Evolutionary conservation across 345 rosid species (phyloP).

Genomic region (Hevea brasiliensis): DNA sequence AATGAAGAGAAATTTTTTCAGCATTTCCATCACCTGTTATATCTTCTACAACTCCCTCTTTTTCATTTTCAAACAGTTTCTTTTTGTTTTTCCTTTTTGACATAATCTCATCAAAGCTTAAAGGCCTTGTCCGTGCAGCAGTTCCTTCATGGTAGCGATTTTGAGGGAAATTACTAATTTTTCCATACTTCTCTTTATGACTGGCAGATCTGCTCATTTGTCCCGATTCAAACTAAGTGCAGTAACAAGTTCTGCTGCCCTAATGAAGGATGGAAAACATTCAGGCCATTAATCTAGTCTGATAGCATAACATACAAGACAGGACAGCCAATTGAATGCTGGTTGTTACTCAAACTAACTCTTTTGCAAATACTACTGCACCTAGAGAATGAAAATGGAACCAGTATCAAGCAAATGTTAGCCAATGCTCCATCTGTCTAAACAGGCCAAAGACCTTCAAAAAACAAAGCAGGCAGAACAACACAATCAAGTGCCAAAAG

Average conservation of each 20-base stretch:
- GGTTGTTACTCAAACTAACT: neutral
- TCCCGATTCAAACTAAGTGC: slow-evolving; percentile 4
- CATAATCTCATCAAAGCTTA: slow-evolving; percentile 78
- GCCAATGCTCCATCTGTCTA: neutral
- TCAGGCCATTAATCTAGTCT: neutral
- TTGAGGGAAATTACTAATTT: slow-evolving; percentile 22
- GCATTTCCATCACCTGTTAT: slow-evolving; percentile 19
- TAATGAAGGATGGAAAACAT: neutral
- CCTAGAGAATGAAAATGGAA: neutral
- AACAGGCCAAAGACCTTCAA: neutral
- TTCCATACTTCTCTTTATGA: slow-evolving; percentile 42
- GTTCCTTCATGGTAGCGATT: slow-evolving; percentile 46
- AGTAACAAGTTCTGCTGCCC: neutral
- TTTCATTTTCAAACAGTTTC: slow-evolving; percentile 41
- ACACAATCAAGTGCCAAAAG: neutral
- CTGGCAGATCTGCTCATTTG: slow-evolving; percentile 57
- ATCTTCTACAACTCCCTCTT: slow-evolving; percentile 30
- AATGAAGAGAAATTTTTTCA: slow-evolving; percentile 35
- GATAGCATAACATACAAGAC: neutral
- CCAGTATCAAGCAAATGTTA: neutral
- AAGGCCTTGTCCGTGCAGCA: slow-evolving; percentile 90
- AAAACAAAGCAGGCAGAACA: neutral
- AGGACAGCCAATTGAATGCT: neutral
- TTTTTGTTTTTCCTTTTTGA: slow-evolving; percentile 52
- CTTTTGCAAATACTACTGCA: neutral